phyloP scores from a whole-genome alignment of 306 rosid genomes.

The Quercus ilex region DNA sequence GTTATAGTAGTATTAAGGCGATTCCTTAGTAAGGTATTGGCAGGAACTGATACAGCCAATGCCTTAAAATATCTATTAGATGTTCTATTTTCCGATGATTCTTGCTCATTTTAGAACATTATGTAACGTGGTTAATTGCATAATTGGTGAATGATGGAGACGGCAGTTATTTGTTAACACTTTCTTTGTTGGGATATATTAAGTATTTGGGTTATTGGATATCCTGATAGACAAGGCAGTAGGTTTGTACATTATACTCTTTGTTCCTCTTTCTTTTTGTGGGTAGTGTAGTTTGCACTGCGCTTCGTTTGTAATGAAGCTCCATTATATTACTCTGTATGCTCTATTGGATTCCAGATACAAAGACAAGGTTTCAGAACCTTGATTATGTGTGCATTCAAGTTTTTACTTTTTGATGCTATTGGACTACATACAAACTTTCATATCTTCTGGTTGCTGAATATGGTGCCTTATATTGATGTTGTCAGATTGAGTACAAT shows the following conservation, averaged over 20 bases:
- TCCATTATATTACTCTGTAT: too few relatives aligned
- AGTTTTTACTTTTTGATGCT: neutral
- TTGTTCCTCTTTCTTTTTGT: neutral
- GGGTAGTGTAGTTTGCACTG: too few relatives aligned
- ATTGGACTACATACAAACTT: neutral
- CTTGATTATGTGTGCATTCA: neutral
- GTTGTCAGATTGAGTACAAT: neutral
- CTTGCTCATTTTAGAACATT: neutral
- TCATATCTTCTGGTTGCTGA: neutral
- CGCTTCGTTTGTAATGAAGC: too few relatives aligned
- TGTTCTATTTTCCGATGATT: neutral
- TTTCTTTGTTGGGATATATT: neutral
- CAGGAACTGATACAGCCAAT: neutral
- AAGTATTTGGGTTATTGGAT: neutral
- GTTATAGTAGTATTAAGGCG: neutral
- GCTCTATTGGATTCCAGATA: too few relatives aligned
- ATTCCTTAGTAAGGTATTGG: neutral
- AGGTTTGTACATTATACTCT: neutral
- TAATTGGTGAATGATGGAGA: neutral
- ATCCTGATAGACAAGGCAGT: neutral
- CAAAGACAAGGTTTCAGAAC: neutral
- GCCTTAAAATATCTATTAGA: neutral
- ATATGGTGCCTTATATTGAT: neutral
- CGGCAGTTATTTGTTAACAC: neutral
- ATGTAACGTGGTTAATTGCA: neutral